phyloP scores from a whole-genome alignment of 2,329 filamentous ascomycete genomes.

The Ophiostoma himal-ulmi region DNA sequence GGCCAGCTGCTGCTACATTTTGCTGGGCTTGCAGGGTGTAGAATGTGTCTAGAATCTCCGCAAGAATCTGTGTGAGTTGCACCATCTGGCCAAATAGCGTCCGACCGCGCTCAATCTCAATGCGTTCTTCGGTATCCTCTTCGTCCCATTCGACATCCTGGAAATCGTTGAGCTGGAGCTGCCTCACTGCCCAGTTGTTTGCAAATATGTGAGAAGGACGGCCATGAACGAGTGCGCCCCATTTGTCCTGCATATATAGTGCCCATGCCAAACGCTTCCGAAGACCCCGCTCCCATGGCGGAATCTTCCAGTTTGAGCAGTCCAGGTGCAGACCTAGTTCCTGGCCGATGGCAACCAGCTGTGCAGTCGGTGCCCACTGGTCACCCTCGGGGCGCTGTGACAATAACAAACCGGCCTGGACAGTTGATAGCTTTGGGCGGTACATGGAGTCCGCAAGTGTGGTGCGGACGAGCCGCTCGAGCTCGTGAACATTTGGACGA shows the following conservation, averaged over 20 bases:
- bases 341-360: constrained; percentile 52
- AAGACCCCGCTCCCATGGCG: constrained; percentile 57
- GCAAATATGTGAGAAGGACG: constrained; percentile 69
- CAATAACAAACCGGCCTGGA: constrained; percentile 50
- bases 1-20: constrained; percentile 58
- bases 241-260: constrained; percentile 61
- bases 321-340: constrained; percentile 57
- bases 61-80: constrained; percentile 65
- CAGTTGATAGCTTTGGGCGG: constrained; percentile 49
- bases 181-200: constrained; percentile 69
- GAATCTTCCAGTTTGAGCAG: constrained; percentile 56
- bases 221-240: constrained; percentile 79
- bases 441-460: constrained; percentile 45
- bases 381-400: constrained; percentile 45
- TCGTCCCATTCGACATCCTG: constrained; percentile 65
- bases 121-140: constrained; percentile 53
- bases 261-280: constrained; percentile 59
- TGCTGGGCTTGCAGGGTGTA: constrained; percentile 74
- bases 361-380: constrained; percentile 46
- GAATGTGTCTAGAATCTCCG: constrained; percentile 76
- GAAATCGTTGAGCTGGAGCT: constrained; percentile 62
- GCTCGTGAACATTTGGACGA: constrained; percentile 37
- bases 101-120: constrained; percentile 61
- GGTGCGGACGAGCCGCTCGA: constrained; percentile 35
- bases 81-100: constrained; percentile 71